Conservation (phyloP, 352 stramenopile genomes). For the Globisporangium nunn region DNA sequence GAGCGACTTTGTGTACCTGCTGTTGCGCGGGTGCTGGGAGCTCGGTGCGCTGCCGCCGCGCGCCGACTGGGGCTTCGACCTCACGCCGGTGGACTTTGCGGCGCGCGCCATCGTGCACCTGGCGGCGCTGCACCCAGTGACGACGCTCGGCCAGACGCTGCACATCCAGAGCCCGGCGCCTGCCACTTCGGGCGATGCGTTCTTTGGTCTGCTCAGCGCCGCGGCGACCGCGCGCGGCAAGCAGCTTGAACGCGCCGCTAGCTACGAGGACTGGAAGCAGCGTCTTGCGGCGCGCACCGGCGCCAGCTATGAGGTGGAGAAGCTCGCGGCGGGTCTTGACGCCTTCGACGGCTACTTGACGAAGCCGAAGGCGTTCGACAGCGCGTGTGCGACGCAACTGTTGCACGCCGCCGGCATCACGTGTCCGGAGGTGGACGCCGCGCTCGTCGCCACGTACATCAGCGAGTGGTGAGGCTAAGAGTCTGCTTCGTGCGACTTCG, state of each 20-base stretch:
- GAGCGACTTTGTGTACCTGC: constrained; percentile 87
- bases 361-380: constrained; percentile 61
- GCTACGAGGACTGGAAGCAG: constrained; percentile 39
- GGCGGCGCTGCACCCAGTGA: constrained; percentile 38
- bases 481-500: too few species aligned
- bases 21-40: constrained; percentile 73
- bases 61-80: constrained; percentile 80
- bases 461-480: constrained; percentile 20
- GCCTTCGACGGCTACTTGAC: constrained; percentile 66
- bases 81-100: constrained; percentile 91
- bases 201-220: constrained; percentile 33
- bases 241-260: constrained; percentile 16
- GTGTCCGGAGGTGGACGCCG: constrained; percentile 34
- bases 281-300: constrained; percentile 14
- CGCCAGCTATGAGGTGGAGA: constrained; percentile 35
- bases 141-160: constrained; percentile 56
- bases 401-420: constrained; percentile 28
- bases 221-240: constrained; percentile 14
- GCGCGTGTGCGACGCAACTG: constrained; percentile 31
- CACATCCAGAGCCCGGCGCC: constrained; percentile 62
- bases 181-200: constrained; percentile 35
- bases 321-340: constrained; percentile 47
- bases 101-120: constrained; percentile 82
- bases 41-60: constrained; percentile 53
- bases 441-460: constrained; percentile 37